phyloP scores from a whole-genome alignment of 2,329 filamentous ascomycete genomes.

The Ceratocystis eucalypticola region DNA sequence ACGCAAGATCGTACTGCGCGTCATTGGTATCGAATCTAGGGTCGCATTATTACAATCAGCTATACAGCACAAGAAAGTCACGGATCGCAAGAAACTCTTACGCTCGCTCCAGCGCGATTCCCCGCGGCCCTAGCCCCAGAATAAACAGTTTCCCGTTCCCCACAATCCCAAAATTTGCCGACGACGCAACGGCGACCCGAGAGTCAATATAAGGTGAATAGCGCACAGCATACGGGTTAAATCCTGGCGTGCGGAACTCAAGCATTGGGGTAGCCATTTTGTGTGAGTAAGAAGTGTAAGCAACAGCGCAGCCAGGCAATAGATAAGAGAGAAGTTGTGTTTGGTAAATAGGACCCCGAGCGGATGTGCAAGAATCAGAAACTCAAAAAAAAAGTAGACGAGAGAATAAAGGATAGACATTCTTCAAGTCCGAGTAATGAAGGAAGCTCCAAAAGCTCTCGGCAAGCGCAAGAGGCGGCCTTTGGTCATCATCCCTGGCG shows the following conservation, averaged over 20 bases:
- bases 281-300: slow-evolving; percentile 6
- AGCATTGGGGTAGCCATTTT: slow-evolving; percentile 54
- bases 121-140: slow-evolving; percentile 66
- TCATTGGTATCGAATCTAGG: slow-evolving; percentile 89
- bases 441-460: neutral
- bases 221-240: slow-evolving; percentile 92
- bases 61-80: neutral
- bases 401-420: neutral
- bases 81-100: slow-evolving; percentile 28
- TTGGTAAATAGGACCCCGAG: too few relatives aligned
- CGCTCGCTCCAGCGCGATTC: slow-evolving; percentile 68
- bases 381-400: neutral
- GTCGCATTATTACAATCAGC: neutral
- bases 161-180: slow-evolving; percentile 94
- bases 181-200: slow-evolving; percentile 73
- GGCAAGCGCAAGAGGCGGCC: neutral
- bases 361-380: neutral
- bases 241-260: slow-evolving; percentile 85
- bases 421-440: neutral
- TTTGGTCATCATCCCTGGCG: neutral
- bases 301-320: neutral
- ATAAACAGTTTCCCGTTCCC: slow-evolving; percentile 87
- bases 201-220: slow-evolving; percentile 98
- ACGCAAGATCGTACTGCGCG: slow-evolving; percentile 84
- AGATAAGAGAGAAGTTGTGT: neutral